A percentile compares a stretch with the other conserved stretches of the same genome.
These are phyloP conservation scores for Penicillium mononematosum DNA, from an alignment of 495 filamentous ascomycete species.

Conservation along the genomic window DNA sequence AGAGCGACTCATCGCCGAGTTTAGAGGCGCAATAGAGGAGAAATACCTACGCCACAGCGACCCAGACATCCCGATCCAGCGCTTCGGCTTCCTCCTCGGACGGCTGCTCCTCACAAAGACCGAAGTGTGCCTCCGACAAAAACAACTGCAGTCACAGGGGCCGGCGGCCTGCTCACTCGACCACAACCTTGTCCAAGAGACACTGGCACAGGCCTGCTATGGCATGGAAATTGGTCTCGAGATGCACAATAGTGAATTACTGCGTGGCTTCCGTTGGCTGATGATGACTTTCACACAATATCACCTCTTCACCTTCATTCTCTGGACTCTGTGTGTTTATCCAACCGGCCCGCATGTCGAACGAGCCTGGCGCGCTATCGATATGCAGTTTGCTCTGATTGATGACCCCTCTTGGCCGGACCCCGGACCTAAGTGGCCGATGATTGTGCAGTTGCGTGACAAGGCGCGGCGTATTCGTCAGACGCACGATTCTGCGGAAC, in stretches of 20 bases:
- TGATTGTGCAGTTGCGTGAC: constrained; percentile 23
- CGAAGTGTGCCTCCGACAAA: constrained; percentile 30
- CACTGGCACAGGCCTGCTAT: constrained; percentile 19
- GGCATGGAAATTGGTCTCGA: constrained; percentile 23
- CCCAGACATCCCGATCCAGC: constrained; percentile 35
- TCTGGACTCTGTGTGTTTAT: constrained; percentile 35
- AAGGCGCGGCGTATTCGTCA: constrained; percentile 28
- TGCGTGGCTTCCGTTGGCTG: constrained; percentile 31
- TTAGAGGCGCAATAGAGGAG: constrained; percentile 21
- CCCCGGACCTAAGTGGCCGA: constrained; percentile 25
- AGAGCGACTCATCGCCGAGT: constrained; percentile 19
- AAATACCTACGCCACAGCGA: constrained; percentile 30
- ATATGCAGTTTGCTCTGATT: constrained; percentile 22
- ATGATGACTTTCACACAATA: constrained; percentile 30
- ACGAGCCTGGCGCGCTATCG: constrained; percentile 23
- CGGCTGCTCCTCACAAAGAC: constrained; percentile 25
- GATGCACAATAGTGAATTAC: constrained; percentile 30
- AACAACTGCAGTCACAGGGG: constrained; percentile 19
- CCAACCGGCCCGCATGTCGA: constrained; percentile 19
- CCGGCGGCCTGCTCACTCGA: constrained; percentile 4
- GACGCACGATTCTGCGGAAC: constrained; percentile 3
- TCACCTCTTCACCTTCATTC: constrained; percentile 32
- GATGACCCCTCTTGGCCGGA: constrained; percentile 21
- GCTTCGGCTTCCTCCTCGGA: constrained; percentile 24
- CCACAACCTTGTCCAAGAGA: constrained; percentile 13